Base-by-base conservation (phyloP, 2,329 filamentous ascomycete species). In the Colletotrichum sp. region DNA sequence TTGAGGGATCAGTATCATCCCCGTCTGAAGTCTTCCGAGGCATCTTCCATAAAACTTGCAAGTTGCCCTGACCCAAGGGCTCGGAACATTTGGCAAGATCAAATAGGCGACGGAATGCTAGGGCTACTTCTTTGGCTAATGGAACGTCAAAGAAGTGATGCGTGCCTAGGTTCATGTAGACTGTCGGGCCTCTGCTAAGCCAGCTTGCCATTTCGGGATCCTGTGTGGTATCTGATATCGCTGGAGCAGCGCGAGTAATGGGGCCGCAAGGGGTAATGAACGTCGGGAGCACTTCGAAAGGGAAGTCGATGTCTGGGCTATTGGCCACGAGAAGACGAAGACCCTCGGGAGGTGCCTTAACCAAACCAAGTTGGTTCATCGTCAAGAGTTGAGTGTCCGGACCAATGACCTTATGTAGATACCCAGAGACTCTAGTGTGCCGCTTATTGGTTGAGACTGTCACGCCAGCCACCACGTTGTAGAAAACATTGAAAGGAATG, bases 41-140 rank as follows among this genome's bases (percentile, higher is more conserved):
- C 9, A 86, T 77, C 76, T 87, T 87, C 86, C 86, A 87, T 6
- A 87, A 76, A 7, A 87, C 78, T 70, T 85, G 83, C 9, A 86
- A 71, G 9, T 34, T 55, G n/a, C 78, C 34, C 13, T 24, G 49
- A 16, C 81, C 44, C 44, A 49, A 21, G 6, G 44, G 55, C 63
- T 68, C 16, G 7, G 36, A 69, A 6, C 6, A 12, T 5, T 65
- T 12, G 79, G 66, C 71, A 18, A 7, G 16, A 34, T 73, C 57
- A 5, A 73, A 39, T 3, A 73, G n/a, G 69, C 26, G 16, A 15
- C 55, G 52, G 16, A 73, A 77, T n/a, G 12, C 76, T 72, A 15
- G 62, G n/a, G 65, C 74, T 49, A 80, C 28, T 34, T 77, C 55
- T 6, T 66, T 32, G 2, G 76, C 78, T 16, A 70, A 69, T 52